Percentiles rank a stretch among this genome's conserved stretches.
phyloP scores from a whole-genome alignment of 345 rosid genomes.

The Dipteronia dyeriana region DNA sequence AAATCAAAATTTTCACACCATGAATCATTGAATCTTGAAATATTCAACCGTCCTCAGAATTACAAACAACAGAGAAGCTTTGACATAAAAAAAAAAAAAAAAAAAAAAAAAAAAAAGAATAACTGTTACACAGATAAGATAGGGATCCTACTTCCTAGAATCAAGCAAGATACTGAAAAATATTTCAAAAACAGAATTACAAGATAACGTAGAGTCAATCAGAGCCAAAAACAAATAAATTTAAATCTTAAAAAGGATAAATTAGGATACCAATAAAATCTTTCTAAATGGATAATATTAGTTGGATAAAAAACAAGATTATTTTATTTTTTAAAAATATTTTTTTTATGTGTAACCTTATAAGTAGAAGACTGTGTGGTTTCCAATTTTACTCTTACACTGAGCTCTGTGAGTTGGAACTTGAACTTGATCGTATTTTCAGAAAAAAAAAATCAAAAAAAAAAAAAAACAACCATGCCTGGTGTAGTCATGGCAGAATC shows the following conservation, averaged over 20 bases:
- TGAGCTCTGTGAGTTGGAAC: background rate
- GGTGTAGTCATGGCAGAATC: conserved; percentile 25
- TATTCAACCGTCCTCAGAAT: background rate
- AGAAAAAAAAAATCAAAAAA: background rate
- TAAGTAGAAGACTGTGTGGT: background rate
- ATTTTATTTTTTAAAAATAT: no score
- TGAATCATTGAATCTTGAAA: background rate
- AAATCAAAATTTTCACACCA: background rate
- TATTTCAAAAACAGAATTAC: background rate
- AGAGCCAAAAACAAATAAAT: background rate
- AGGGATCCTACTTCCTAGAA: conserved; percentile 1
- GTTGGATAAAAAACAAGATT: background rate
- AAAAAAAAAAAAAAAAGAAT: background rate
- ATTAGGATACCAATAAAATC: no score
- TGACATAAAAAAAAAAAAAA: background rate
- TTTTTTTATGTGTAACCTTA: no score
- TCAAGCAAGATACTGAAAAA: background rate
- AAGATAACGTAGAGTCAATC: background rate
- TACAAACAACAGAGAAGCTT: background rate
- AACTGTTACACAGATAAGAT: background rate
- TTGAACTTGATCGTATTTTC: background rate
- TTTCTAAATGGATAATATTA: background rate
- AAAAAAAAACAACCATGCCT: conserved; percentile 25
- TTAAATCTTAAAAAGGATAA: background rate
- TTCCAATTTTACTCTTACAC: conserved; percentile 1